phyloP scores from a whole-genome alignment of 192 early-diverging fungal species.

The Spinellus fusiger region DNA sequence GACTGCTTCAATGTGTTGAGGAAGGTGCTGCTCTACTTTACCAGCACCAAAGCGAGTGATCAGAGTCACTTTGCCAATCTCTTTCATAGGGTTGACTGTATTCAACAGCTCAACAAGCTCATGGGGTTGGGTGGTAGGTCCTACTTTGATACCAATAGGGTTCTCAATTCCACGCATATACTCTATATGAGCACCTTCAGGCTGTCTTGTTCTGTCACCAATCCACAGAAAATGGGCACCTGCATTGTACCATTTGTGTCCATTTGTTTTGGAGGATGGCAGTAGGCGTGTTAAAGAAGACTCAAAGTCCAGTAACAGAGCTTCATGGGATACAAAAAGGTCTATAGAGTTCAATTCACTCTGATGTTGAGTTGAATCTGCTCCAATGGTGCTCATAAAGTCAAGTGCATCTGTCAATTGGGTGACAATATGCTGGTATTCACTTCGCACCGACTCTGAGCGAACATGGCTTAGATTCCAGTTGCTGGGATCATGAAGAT shows the following conservation, averaged over 20 bases:
- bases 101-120: slow-evolving; percentile 81
- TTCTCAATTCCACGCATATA: slow-evolving; percentile 97
- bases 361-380: slow-evolving; percentile 42
- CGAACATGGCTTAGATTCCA: slow-evolving; percentile 92
- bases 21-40: slow-evolving; percentile 77
- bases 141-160: slow-evolving; percentile 96
- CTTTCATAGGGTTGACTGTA: slow-evolving; percentile 81
- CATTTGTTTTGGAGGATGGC: slow-evolving; percentile 40
- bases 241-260: slow-evolving; percentile 79
- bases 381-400: slow-evolving; percentile 94
- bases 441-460: slow-evolving; percentile 64
- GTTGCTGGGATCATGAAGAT: slow-evolving; percentile 82
- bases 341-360: slow-evolving; percentile 74
- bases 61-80: slow-evolving; percentile 88
- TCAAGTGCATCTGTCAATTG: slow-evolving; percentile 82
- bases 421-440: slow-evolving; percentile 89
- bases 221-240: slow-evolving; percentile 98
- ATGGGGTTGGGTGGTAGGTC: slow-evolving; percentile 82
- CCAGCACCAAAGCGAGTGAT: slow-evolving; percentile 91
- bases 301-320: slow-evolving; percentile 92
- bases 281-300: slow-evolving; percentile 70
- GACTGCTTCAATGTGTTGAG: slow-evolving; percentile 89
- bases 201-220: slow-evolving; percentile 93
- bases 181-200: slow-evolving; percentile 93
- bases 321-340: slow-evolving; percentile 94